Conservation (phyloP, 2,329 filamentous ascomycete genomes). For the Cercospora citrullina region DNA sequence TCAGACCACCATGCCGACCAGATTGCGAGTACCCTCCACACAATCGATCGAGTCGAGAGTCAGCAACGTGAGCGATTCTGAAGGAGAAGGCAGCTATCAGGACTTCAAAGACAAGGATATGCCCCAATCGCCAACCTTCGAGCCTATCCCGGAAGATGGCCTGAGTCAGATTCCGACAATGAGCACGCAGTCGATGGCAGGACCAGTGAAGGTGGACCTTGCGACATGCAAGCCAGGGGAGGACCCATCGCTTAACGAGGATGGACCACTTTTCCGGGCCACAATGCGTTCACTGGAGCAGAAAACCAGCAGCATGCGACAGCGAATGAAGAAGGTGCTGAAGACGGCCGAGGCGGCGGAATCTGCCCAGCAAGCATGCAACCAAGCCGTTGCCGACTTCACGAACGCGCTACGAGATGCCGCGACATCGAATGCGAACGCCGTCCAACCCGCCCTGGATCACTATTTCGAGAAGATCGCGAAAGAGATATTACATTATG, state of each 20-base stretch:
- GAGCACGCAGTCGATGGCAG: slow-evolving; percentile 39
- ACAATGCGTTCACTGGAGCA: slow-evolving; percentile 96
- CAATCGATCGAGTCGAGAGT: slow-evolving; percentile 84
- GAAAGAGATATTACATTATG: slow-evolving; percentile 82
- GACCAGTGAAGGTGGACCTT: slow-evolving; percentile 78
- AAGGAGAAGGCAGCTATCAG: slow-evolving; percentile 50
- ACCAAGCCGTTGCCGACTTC: slow-evolving; percentile 79
- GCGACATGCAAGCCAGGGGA: slow-evolving; percentile 80
- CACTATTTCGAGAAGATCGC: slow-evolving; percentile 99
- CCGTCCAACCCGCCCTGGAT: slow-evolving; percentile 93
- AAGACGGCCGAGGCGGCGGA: slow-evolving; percentile 91
- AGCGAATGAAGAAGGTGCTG: slow-evolving; percentile 92
- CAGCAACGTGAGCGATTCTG: slow-evolving; percentile 67
- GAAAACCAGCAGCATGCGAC: slow-evolving; percentile 91
- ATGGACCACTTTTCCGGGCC: slow-evolving; percentile 91
- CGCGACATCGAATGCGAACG: slow-evolving; percentile 87
- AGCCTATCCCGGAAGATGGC: slow-evolving; percentile 51
- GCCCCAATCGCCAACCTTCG: slow-evolving; percentile 50
- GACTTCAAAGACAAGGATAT: slow-evolving; percentile 45
- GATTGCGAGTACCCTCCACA: slow-evolving; percentile 78
- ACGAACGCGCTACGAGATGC: slow-evolving; percentile 85
- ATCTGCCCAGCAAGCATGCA: slow-evolving; percentile 75
- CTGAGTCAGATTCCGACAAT: slow-evolving; percentile 46
- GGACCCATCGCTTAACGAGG: slow-evolving; percentile 80
- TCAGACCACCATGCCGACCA: slow-evolving; percentile 47